A percentile compares a stretch with the other conserved stretches of the same genome.
These are phyloP conservation scores for Saccharomyces hybrid DNA, from an alignment of 1,139 yeast species.

Conservation along the genomic window DNA sequence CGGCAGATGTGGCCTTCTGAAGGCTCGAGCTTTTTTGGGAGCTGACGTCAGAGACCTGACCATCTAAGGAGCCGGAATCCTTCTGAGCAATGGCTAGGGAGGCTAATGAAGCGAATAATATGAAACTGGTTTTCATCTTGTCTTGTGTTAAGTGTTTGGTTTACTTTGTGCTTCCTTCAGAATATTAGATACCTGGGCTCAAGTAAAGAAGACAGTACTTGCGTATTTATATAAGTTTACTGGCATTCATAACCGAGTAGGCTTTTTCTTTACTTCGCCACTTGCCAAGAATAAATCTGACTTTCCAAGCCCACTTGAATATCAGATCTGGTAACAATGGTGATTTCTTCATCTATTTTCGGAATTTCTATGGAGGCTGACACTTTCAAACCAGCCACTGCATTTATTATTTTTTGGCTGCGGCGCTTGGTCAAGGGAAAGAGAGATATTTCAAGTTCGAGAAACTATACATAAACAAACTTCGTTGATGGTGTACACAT, in stretches of 20 bases:
- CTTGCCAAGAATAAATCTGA: background rate
- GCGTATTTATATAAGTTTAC: background rate
- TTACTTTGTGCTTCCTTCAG: background rate
- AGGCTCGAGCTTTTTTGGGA: background rate
- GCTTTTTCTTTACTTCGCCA: background rate
- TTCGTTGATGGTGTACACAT: background rate
- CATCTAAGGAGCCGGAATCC: background rate
- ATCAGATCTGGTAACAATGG: background rate
- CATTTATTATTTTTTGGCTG: background rate
- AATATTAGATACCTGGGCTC: background rate
- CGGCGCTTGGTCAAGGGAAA: background rate
- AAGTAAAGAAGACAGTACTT: background rate
- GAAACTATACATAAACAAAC: background rate
- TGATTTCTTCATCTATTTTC: background rate
- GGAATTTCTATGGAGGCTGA: background rate
- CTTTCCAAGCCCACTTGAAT: background rate
- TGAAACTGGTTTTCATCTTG: conserved; percentile 3
- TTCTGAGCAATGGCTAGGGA: background rate
- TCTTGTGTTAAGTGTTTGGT: background rate
- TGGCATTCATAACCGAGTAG: background rate
- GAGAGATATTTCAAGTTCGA: background rate
- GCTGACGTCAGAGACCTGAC: conserved; percentile 1
- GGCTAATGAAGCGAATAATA: conserved; percentile 1
- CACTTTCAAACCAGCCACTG: background rate
- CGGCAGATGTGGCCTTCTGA: background rate